Evolutionary conservation across 768 basidiomycete species (phyloP).

Genomic region (Lentinula detonsa): DNA sequence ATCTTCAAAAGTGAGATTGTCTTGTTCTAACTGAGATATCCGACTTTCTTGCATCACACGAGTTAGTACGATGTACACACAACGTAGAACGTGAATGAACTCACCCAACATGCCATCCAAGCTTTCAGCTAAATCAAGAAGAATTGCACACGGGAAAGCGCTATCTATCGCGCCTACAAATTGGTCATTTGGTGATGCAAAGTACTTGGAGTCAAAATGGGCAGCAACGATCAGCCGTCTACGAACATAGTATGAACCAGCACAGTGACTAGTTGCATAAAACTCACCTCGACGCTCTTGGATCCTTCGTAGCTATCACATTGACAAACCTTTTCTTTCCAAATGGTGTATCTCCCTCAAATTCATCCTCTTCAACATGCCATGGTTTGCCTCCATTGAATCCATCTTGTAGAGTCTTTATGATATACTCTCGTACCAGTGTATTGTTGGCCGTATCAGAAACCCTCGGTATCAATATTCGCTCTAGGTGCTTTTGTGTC

Average conservation of each 20-base stretch:
- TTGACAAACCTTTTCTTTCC: conserved; percentile 81
- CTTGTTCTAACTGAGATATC: conserved; percentile 46
- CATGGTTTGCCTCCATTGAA: conserved; percentile 30
- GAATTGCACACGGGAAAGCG: conserved; percentile 89
- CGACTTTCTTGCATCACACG: neutral
- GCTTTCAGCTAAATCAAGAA: conserved; percentile 87
- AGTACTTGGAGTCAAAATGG: conserved; percentile 93
- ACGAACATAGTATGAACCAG: neutral
- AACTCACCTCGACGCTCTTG: conserved; percentile 45
- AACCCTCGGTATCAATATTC: conserved; percentile 57
- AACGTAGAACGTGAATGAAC: neutral
- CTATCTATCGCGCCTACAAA: conserved; percentile 98
- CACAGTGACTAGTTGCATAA: neutral
- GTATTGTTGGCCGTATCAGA: conserved; percentile 70
- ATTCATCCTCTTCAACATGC: conserved; percentile 84
- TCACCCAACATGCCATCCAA: conserved; percentile 67
- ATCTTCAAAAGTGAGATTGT: conserved; percentile 33
- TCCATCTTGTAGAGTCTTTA: conserved; percentile 48
- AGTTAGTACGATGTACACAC: neutral
- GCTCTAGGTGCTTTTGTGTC: conserved; percentile 50
- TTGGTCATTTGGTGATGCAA: conserved; percentile 65
- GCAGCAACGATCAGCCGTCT: conserved; percentile 84
- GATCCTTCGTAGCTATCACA: conserved; percentile 92
- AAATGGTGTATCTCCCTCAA: conserved; percentile 74
- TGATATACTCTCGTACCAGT: conserved; percentile 75